Conservation (phyloP, 1,139 yeast genomes). For the Yamadazyma sp. region DNA sequence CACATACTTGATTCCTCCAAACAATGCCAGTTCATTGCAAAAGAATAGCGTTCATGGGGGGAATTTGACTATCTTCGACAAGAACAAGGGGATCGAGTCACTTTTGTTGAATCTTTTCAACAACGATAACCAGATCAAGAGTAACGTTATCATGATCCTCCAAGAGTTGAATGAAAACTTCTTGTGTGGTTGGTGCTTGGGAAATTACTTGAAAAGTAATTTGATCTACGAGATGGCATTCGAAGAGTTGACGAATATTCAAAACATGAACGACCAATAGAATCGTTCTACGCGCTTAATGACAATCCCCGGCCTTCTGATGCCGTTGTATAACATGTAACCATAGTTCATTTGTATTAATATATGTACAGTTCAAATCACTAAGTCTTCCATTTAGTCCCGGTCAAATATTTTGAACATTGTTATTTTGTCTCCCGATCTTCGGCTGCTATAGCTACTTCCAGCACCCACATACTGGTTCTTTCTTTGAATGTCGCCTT, state of each 20-base stretch:
- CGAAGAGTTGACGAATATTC: conserved; percentile 26
- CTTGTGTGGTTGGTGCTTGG: conserved; percentile 49
- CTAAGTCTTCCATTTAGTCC: conserved; percentile 11
- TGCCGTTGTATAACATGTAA: conserved; percentile 1
- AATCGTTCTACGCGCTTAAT: not conserved
- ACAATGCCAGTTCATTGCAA: conserved; percentile 41
- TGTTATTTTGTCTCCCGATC: conserved; percentile 46
- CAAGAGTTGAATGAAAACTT: conserved; percentile 48
- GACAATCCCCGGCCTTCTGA: not conserved
- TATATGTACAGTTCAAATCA: conserved; percentile 4
- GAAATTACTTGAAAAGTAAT: conserved; percentile 37
- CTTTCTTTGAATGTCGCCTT: conserved; percentile 34
- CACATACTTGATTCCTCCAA: conserved; percentile 48
- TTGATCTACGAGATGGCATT: conserved; percentile 44
- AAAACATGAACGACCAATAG: conserved; percentile 1
- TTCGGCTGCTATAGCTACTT: conserved; percentile 53
- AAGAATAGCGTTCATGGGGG: conserved; percentile 43
- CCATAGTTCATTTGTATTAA: not conserved
- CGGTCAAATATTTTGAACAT: conserved; percentile 31
- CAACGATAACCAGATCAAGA: conserved; percentile 39
- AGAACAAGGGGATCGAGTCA: conserved; percentile 48
- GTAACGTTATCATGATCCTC: conserved; percentile 43
- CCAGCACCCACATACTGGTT: conserved; percentile 71
- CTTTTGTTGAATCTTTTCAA: conserved; percentile 37
- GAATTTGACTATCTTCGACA: conserved; percentile 44